Conservation (phyloP, 2,329 filamentous ascomycete genomes). For the Nemania abortiva region DNA sequence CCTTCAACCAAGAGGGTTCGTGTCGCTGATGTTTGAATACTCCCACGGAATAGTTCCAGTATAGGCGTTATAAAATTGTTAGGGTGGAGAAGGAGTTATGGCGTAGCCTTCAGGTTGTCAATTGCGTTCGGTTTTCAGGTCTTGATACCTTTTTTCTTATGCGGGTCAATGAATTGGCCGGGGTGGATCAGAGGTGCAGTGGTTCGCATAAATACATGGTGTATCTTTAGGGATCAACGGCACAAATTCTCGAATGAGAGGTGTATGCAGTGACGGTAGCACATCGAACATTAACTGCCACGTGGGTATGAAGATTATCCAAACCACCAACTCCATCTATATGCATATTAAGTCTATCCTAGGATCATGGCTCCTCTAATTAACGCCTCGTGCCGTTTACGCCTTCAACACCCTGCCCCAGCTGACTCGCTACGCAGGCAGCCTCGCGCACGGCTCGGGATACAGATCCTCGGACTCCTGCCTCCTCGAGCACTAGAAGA, state of each 20-base stretch:
- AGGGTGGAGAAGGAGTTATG: constrained; percentile 25
- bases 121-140: constrained; percentile 41
- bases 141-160: constrained; percentile 5
- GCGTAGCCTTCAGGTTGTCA: constrained; percentile 42
- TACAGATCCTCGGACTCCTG: constrained; percentile 74
- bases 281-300: constrained; percentile 30
- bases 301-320: constrained; percentile 24
- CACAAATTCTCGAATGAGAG: constrained; percentile 5
- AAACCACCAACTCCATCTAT: constrained; percentile 33
- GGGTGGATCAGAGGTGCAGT: not conserved
- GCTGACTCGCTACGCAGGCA: constrained; percentile 75
- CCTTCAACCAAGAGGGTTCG: constrained; percentile 61
- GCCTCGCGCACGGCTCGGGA: constrained; percentile 78
- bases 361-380: constrained; percentile 10
- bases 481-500: constrained; percentile 79
- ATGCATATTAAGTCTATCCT: constrained; percentile 28
- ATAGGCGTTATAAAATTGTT: constrained; percentile 6
- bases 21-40: constrained; percentile 49
- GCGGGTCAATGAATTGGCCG: not conserved
- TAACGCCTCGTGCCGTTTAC: constrained; percentile 61
- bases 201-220: constrained; percentile 9
- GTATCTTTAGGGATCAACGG: constrained; percentile 21
- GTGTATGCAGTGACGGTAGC: constrained; percentile 12
- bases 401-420: constrained; percentile 67
- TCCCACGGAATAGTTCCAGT: not conserved